Conservation (phyloP, 169 alveolate genomes). For the Amoebophrya sp. region DNA sequence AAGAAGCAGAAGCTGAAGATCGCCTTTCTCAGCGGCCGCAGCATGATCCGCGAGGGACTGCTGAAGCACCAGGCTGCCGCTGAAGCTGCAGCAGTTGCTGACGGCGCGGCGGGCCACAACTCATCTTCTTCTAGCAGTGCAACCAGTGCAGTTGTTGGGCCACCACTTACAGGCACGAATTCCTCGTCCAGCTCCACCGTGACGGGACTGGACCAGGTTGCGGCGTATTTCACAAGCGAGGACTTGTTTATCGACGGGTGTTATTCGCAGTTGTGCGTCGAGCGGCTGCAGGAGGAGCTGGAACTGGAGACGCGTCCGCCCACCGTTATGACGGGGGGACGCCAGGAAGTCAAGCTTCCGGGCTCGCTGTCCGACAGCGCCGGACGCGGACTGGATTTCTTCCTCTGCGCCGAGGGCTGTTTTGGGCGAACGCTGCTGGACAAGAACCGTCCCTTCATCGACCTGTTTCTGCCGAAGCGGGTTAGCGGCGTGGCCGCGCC, state of each 20-base stretch:
- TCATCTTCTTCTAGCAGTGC: no score
- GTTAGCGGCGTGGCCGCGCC: not conserved
- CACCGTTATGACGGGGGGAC: not conserved
- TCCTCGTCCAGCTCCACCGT: no score
- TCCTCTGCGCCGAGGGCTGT: slow-evolving; percentile 22
- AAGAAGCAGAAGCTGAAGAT: not conserved
- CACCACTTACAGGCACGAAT: no score
- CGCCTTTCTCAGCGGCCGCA: not conserved
- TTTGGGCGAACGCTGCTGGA: not conserved
- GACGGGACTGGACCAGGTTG: not conserved
- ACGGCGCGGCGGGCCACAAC: no score
- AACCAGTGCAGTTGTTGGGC: no score
- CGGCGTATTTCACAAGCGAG: not conserved
- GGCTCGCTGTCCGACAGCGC: not conserved
- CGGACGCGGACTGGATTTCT: not conserved
- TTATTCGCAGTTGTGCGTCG: not conserved
- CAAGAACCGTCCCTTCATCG: not conserved
- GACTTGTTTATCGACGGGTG: not conserved
- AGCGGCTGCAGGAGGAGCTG: not conserved
- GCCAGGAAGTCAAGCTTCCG: not conserved
- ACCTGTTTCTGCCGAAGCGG: not conserved
- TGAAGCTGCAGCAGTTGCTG: no score
- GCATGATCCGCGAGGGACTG: not conserved
- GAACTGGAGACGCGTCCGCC: not conserved
- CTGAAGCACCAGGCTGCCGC: not conserved